Evolutionary conservation across 164 flowering plant genomes (phyloP), one percentile per base, ranked within the genome.

Genomic region (Vitis labrusca): DNA sequence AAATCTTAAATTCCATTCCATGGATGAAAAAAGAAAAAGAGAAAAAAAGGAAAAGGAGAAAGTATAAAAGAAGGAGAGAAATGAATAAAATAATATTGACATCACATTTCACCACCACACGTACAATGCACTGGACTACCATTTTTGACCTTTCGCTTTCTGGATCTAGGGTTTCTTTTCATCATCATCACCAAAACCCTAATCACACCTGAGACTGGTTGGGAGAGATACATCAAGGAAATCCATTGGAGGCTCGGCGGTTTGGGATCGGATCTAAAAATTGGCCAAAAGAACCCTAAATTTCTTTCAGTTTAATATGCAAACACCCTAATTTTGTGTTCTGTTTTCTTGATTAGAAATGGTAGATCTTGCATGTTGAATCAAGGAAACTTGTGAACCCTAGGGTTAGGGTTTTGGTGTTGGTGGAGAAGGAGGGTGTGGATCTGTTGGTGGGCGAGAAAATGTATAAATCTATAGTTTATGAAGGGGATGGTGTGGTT

Each of bases 381-480:
- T 37, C 44, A 37, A 37, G 44, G 44, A 37, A 37, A 37, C 2
- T 37, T 37, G 44, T 37, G 44, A 37, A 37, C 44, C 44, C 44
- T 37, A 37, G 44, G 44, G 44, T 37, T 37, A 37, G 44, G 44
- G 44, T 37, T 37, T 37, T 37, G 8, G 49, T 10, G 2, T 11
- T 3, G 48, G 15, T 9, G 49, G n/a, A 61, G 14, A 51, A 58
- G 30, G 16, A 9, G 9, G 64, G 16, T 11, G 19, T 1, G 61
- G 5, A 14, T 57, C n/a, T n/a, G 16, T 11, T 6, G 19, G n/a
- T 14, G 1, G 32, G 37, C 37, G 50, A 7, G 59, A 78, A 67
- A 63, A 89, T 90, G 95, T 81, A 77, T 74, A 89, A 82, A 76
- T 81, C 89, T 54, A 84, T 71, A 71, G 92, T 91, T 75, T 93